Conservation (phyloP, 2,329 filamentous ascomycete genomes). For the Tolypocladium capitatum region DNA sequence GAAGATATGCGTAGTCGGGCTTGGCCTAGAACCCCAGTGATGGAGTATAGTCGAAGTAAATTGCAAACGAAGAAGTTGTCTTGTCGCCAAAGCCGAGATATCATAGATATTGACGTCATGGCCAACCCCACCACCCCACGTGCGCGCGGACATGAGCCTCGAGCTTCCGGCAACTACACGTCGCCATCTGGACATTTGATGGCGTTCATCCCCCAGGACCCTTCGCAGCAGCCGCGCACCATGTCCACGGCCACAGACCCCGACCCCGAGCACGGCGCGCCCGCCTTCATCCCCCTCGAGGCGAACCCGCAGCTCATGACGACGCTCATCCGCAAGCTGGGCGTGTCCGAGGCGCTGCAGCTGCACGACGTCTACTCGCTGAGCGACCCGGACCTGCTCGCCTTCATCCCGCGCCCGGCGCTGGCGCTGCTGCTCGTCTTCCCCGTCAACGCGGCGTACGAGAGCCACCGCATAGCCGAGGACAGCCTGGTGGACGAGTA, state of each 20-base stretch:
- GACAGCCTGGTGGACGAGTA: constrained; percentile 55
- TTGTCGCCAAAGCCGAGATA: no score
- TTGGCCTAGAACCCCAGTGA: no score
- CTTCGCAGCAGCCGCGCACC: no score
- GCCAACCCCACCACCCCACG: no score
- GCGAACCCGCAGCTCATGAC: constrained; percentile 85
- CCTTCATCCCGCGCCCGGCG: constrained; percentile 77
- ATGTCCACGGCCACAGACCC: constrained; percentile 25
- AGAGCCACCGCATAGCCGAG: constrained; percentile 60
- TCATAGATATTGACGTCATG: no score
- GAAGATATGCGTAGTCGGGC: no score
- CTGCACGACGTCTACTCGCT: constrained; percentile 91
- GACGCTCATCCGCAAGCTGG: constrained; percentile 66
- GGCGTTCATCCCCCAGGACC: no score
- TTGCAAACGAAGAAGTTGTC: no score
- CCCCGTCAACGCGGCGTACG: constrained; percentile 68
- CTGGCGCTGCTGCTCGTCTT: constrained; percentile 86
- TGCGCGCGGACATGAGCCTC: no score
- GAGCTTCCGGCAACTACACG: no score
- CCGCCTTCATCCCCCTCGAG: constrained; percentile 47
- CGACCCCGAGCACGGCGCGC: constrained; percentile 23
- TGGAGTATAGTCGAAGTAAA: no score
- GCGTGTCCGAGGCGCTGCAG: constrained; percentile 60
- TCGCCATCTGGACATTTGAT: no score
- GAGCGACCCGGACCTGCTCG: constrained; percentile 69